Evolutionary conservation across 768 basidiomycete genomes (phyloP), one percentile per base, ranked within the genome.

Genomic region (Dioszegia crocea): DNA sequence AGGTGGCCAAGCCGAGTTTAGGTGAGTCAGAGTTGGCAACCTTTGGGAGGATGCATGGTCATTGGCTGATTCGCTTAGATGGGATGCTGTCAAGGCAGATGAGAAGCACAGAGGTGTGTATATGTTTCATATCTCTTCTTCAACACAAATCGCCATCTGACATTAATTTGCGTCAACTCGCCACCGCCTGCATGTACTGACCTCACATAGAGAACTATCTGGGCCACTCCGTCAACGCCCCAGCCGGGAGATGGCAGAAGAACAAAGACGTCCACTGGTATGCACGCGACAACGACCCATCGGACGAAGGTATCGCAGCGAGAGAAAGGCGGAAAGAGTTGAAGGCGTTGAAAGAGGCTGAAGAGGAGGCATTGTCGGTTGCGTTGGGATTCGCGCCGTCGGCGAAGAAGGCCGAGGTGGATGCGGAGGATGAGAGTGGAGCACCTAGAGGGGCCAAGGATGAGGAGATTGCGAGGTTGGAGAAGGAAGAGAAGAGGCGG

Each of bases 231-330:
- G 84, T 96, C 79, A 93, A 93, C 71, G 93, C 93, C 2, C 93
- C 93, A 0, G 89, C 89, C 1, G 93, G 93, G 1, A 82, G 93
- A 46, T 98, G 93, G 93, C 93, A 96, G 79, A 93, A 93, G 79
- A 91, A 91, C 80, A 91, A 93, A 75, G 93, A 98, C 70, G 79
- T 98, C 16, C 92, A 94, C 69, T 98, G 93, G 93, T 98, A 94
- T 73, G 84, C 80, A 67, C 85, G 92, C 27, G 89, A 91, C 4
- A 63, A 62, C 27, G 26, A 61, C 31, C 68, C 73, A 1, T 62
- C 68, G 14, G 66, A 65, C 2, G 74, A 75, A 11, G 74, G 74
- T 10, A 45, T 61, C 31, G 71, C 68, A 30, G 68, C 64, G 14
- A 40, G 54, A 12, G 53, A 65, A 38, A 80, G 83, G 55, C 67